A percentile compares a stretch with the other conserved stretches of the same genome.
These are phyloP conservation scores for Bimuria novae-zelandiae DNA, from an alignment of 2,329 filamentous ascomycete genomes.

Conservation along the genomic window DNA sequence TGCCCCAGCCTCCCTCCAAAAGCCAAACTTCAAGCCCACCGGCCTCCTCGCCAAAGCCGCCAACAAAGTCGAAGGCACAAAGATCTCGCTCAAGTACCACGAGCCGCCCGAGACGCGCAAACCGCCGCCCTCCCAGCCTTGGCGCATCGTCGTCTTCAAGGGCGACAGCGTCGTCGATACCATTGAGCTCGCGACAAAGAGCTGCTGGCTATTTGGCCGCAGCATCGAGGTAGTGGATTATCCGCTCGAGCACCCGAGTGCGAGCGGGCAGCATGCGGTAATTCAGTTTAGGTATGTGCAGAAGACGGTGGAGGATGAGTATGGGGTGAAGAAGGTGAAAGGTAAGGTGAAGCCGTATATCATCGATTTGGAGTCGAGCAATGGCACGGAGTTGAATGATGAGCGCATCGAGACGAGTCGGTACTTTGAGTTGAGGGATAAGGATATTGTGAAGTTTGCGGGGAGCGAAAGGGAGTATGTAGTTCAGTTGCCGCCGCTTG, in stretches of 20 bases:
- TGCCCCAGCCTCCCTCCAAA: constrained; percentile 68
- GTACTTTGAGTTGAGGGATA: constrained; percentile 84
- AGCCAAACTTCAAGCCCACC: constrained; percentile 81
- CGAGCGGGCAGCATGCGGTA: constrained; percentile 94
- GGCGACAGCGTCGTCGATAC: constrained; percentile 79
- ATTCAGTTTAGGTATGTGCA: constrained; percentile 89
- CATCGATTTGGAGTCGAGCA: constrained; percentile 91
- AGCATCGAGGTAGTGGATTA: constrained; percentile 82
- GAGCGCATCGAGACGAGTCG: constrained; percentile 73
- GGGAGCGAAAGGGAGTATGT: constrained; percentile 91
- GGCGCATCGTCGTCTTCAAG: constrained; percentile 95
- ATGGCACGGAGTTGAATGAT: constrained; percentile 84
- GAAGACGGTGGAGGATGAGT: constrained; percentile 82
- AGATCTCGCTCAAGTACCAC: constrained; percentile 89
- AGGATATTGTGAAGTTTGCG: constrained; percentile 88
- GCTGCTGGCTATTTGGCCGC: constrained; percentile 88
- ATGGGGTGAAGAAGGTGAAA: constrained; percentile 55
- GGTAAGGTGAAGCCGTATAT: constrained; percentile 73
- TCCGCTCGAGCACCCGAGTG: constrained; percentile 83
- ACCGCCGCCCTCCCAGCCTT: constrained; percentile 74
- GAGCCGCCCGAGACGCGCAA: constrained; percentile 93
- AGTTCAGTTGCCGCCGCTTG: constrained; percentile 79
- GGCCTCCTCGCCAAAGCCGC: constrained; percentile 86
- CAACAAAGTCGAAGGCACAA: constrained; percentile 77
- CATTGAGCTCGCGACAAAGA: constrained; percentile 73